phyloP scores from a whole-genome alignment of 257 asterid genomes.

The Gentiana macrophylla region DNA sequence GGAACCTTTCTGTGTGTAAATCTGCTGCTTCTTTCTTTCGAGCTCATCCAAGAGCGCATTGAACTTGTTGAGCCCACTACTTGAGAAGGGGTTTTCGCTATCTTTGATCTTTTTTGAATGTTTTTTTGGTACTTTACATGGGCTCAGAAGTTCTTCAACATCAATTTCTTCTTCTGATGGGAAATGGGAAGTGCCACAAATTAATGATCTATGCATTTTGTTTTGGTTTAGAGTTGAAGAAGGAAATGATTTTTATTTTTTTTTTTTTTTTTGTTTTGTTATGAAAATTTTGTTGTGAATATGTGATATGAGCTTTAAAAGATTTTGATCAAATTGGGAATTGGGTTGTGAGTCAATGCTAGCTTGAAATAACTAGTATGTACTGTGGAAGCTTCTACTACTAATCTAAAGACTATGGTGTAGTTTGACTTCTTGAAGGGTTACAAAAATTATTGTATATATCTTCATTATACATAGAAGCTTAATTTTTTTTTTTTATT shows the following conservation, averaged over 20 bases:
- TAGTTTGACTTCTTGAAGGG: no score
- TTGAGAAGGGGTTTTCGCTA: conserved; percentile 30
- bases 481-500: no score
- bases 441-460: not conserved
- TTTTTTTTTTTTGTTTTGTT: not conserved
- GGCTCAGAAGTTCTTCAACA: conserved; percentile 22
- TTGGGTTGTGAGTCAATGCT: no score
- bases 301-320: no score
- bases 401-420: no score
- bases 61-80: conserved; percentile 41
- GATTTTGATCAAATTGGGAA: not conserved
- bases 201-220: conserved; percentile 21
- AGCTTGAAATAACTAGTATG: no score
- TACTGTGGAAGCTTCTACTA: no score
- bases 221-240: not conserved
- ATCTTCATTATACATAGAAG: no score
- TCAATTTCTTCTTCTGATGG: conserved; percentile 16
- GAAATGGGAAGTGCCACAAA: conserved; percentile 47
- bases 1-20: conserved; percentile 29
- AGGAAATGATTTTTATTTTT: not conserved
- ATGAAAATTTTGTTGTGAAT: no score
- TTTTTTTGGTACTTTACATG: conserved; percentile 41
- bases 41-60: conserved; percentile 32
- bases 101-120: conserved; percentile 27
- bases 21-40: conserved; percentile 29